Conservation (phyloP, 306 rosid species). For the Rosa multiflora region DNA sequence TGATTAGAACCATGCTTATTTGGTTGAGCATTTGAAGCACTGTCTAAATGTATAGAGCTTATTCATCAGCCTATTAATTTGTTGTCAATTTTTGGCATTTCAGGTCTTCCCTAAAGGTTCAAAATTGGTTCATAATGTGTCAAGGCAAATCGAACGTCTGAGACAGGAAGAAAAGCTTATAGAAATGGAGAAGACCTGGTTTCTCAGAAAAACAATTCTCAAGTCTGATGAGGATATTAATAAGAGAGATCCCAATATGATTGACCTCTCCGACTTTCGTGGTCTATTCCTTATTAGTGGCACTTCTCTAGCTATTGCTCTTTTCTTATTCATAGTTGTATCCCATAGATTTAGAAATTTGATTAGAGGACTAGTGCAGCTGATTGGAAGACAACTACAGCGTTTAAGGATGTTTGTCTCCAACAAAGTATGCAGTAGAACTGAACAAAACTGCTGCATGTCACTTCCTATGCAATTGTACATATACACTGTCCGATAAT, state of each 20-base stretch:
- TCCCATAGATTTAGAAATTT: not conserved
- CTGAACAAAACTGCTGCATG: too few species aligned
- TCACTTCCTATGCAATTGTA: too few species aligned
- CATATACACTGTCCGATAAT: too few species aligned
- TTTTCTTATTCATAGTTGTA: not conserved
- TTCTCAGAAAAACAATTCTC: not conserved
- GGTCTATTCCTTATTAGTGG: slow-evolving; percentile 15
- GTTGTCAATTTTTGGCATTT: not conserved
- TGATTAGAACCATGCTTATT: too few species aligned
- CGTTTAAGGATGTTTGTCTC: not conserved
- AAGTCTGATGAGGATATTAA: not conserved
- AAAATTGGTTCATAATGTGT: slow-evolving; percentile 1
- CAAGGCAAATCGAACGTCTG: not conserved
- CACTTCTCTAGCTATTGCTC: not conserved
- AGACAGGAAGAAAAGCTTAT: not conserved
- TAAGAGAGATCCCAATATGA: not conserved
- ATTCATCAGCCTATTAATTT: not conserved
- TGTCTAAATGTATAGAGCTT: not conserved
- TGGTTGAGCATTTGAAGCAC: too few species aligned
- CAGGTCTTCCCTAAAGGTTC: slow-evolving; percentile 13
- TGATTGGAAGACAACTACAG: not conserved
- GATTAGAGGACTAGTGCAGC: not conserved
- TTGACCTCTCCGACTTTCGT: not conserved
- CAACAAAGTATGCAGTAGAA: too few species aligned
- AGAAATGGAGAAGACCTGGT: slow-evolving; percentile 10